Conservation (phyloP, 2,329 filamentous ascomycete species). For the Pseudovirgaria hyperparasitica region DNA sequence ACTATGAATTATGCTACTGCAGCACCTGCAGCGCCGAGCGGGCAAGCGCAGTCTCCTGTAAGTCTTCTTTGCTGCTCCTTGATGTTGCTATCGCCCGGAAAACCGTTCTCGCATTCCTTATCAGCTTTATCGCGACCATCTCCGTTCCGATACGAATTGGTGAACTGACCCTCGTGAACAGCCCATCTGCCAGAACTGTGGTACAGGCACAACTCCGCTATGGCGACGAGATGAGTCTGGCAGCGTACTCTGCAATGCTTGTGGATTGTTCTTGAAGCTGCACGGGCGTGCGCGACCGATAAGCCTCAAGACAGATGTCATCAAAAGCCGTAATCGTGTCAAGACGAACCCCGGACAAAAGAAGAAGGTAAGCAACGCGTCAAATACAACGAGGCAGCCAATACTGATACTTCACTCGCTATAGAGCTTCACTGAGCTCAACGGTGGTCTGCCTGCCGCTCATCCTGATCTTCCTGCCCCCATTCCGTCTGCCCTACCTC, state of each 20-base stretch:
- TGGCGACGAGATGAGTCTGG: constrained; percentile 97
- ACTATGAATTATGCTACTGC: constrained; percentile 50
- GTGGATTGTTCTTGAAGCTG: constrained; percentile 75
- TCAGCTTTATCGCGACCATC: constrained; percentile 33
- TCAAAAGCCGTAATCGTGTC: constrained; percentile 97
- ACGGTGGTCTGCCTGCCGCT: constrained; percentile 40
- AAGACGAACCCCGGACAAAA: constrained; percentile 75
- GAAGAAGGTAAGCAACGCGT: constrained; percentile 55
- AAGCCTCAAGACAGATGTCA: constrained; percentile 96
- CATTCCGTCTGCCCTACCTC: constrained; percentile 40
- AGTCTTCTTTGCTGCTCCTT: constrained; percentile 18
- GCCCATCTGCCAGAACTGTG: constrained; percentile 94
- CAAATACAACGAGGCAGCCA: not conserved
- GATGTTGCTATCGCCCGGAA: constrained; percentile 29
- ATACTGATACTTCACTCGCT: constrained; percentile 2
- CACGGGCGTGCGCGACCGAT: constrained; percentile 89
- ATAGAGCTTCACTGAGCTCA: constrained; percentile 11
- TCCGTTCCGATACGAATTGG: constrained; percentile 18
- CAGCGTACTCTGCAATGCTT: constrained; percentile 97
- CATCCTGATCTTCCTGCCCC: constrained; percentile 43
- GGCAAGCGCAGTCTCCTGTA: constrained; percentile 48
- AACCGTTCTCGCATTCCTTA: constrained; percentile 9
- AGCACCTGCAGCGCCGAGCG: constrained; percentile 52
- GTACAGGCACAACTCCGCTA: constrained; percentile 86
- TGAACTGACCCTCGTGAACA: constrained; percentile 44